Percentiles rank a stretch among this genome's conserved stretches.
These are phyloP conservation scores for Coprinopsis cinerea DNA, from an alignment of 768 basidiomycete species.

Conservation along the genomic window DNA sequence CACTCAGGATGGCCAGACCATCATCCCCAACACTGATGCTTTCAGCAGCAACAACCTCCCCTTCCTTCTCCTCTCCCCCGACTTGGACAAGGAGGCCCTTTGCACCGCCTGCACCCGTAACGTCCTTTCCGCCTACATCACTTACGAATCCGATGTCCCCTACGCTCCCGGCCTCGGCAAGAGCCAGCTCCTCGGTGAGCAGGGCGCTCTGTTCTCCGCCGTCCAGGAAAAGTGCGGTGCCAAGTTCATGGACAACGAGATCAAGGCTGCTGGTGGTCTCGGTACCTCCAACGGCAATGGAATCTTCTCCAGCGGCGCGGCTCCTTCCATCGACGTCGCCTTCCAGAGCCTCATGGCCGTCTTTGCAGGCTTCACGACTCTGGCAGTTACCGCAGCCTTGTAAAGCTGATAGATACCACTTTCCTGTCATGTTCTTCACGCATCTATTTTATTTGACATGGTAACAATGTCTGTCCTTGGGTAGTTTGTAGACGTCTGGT, in stretches of 20 bases:
- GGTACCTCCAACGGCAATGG: slow-evolving; percentile 20
- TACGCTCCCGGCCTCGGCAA: slow-evolving; percentile 71
- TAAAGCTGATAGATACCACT: neutral
- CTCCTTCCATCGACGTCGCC: slow-evolving; percentile 18
- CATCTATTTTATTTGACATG: too few relatives aligned
- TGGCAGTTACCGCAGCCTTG: slow-evolving; percentile 13
- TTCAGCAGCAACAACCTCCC: slow-evolving; percentile 58
- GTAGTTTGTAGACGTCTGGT: too few relatives aligned
- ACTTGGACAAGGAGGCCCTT: slow-evolving; percentile 42
- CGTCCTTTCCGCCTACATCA: slow-evolving; percentile 70
- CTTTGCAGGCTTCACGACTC: slow-evolving; percentile 22
- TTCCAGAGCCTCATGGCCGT: slow-evolving; percentile 19
- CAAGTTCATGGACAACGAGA: slow-evolving; percentile 62
- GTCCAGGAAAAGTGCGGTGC: slow-evolving; percentile 61
- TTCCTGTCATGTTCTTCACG: neutral
- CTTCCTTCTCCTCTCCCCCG: slow-evolving; percentile 72
- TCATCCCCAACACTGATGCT: slow-evolving; percentile 52
- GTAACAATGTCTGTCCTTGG: too few relatives aligned
- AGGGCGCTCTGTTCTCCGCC: slow-evolving; percentile 58
- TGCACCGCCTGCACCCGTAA: slow-evolving; percentile 82
- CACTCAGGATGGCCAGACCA: slow-evolving; percentile 24
- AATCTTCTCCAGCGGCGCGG: slow-evolving; percentile 19
- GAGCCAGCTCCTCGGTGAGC: slow-evolving; percentile 61
- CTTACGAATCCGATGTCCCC: slow-evolving; percentile 61
- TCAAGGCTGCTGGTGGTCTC: slow-evolving; percentile 60